Conservation (phyloP, 1,139 yeast species). For the Diutina pseudorugosa region DNA sequence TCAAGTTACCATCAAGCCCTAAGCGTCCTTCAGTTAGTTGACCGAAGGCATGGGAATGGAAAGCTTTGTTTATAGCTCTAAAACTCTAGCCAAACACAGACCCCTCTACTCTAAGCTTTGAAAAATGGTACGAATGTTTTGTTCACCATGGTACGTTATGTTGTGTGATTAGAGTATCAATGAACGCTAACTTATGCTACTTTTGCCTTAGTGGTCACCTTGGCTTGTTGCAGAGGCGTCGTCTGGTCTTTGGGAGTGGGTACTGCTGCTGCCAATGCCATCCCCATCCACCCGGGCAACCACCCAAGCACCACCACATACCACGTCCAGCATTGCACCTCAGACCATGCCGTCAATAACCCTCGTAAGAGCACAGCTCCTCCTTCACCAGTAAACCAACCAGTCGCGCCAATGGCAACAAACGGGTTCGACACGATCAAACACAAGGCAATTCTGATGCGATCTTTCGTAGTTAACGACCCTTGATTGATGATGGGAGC, state of each 20-base stretch:
- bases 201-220: not conserved
- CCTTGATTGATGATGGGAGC: not conserved
- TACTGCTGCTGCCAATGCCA: slow-evolving; percentile 12
- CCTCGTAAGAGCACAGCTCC: slow-evolving; percentile 31
- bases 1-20: no score
- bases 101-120: no score
- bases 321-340: slow-evolving; percentile 84
- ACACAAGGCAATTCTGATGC: slow-evolving; percentile 15
- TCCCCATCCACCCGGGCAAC: slow-evolving; percentile 70
- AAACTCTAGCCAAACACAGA: no score
- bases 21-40: no score
- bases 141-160: no score
- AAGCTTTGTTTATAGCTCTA: no score
- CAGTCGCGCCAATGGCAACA: slow-evolving; percentile 24
- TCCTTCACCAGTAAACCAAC: slow-evolving; percentile 13
- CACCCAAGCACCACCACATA: slow-evolving; percentile 60
- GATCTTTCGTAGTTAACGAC: not conserved
- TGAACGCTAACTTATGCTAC: not conserved
- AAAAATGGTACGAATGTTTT: no score
- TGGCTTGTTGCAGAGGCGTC: not conserved
- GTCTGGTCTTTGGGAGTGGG: not conserved
- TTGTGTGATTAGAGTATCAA: not conserved
- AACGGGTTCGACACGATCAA: slow-evolving; percentile 45
- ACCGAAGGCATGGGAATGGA: no score
- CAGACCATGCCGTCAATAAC: slow-evolving; percentile 52